A percentile compares a stretch with the other conserved stretches of the same genome.
Evolutionary conservation across 1,284 basidiomycete genomes (phyloP).

Genomic region (Porogramme epimiltina): DNA sequence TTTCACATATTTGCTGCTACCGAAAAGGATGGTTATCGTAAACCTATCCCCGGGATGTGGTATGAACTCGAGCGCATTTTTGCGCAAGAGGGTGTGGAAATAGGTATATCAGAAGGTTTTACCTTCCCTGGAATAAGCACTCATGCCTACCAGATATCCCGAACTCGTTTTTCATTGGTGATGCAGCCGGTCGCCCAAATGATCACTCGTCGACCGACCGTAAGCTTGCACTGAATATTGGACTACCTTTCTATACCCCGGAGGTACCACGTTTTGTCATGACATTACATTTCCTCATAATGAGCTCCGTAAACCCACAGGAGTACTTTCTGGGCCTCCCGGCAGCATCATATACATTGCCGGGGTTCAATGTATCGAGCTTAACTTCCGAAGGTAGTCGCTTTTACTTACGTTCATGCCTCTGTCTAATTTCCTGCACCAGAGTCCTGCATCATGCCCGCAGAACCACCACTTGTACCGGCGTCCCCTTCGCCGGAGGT

Average conservation of each 20-base stretch:
- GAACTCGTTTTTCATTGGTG: constrained; percentile 82
- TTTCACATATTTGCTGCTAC: constrained; percentile 82
- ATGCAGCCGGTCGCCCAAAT: constrained; percentile 79
- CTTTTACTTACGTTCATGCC: background rate
- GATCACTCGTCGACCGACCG: constrained; percentile 84
- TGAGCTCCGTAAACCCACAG: constrained; percentile 40
- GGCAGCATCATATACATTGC: constrained; percentile 43
- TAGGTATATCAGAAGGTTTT: constrained; percentile 51
- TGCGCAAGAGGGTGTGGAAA: constrained; percentile 53
- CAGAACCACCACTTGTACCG: constrained; percentile 62
- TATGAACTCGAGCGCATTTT: constrained; percentile 68
- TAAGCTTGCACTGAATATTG: constrained; percentile 83
- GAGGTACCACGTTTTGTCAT: constrained; percentile 37
- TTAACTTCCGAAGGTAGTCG: constrained; percentile 47
- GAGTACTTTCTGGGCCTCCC: constrained; percentile 78
- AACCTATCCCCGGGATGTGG: constrained; percentile 91
- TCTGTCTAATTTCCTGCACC: no score
- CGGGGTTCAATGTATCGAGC: constrained; percentile 62
- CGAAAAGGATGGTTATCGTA: constrained; percentile 77
- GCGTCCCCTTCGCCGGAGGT: constrained; percentile 48
- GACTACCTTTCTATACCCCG: constrained; percentile 72
- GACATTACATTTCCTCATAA: no score
- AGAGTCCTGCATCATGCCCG: constrained; percentile 66
- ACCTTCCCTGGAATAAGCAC: background rate
- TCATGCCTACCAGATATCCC: constrained; percentile 54